Evolutionary conservation across 139 green algal genomes (phyloP), one percentile per base, ranked within the genome.

Genomic region (Raphidocelis subcapitata): DNA sequence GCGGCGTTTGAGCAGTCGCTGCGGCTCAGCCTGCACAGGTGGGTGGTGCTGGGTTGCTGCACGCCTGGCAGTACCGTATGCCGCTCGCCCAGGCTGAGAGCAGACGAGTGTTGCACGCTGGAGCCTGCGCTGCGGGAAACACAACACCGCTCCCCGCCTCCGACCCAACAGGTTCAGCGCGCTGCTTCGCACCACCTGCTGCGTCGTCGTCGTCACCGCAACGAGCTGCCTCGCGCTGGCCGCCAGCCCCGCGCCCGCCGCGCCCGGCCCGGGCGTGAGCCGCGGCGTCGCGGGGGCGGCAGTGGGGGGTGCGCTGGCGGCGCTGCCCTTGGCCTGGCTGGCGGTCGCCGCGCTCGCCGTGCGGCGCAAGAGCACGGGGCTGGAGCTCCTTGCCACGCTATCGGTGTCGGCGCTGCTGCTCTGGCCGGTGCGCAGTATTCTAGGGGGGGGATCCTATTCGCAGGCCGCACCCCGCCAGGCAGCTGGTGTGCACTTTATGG

Each of bases 281-380:
- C 32, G 26, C 24, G 12, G 31, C 44, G 44, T 32, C 31, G 54
- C 57, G 2, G n/a, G 12, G 3, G 3, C 18, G 26, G 55, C 26
- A 2, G 10, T 67, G 57, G 41, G 67, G 57, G n/a, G 3, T 15
- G 49, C 69, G 1, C 18, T 67, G 31, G 24, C 36, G 3, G 21
- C 36, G 16, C 29, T 75, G 37, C 69, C 56, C 8, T 31, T 75
- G 57, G 16, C 20, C 23, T 75, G 69, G 69, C 69, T 68, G 37
- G 28, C 33, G n/a, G 8, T 67, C 2, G 63, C 57, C 5, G 31
- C 44, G 33, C 26, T 67, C 8, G 69, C 69, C 49, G 69, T 75
- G 28, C 24, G 10, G n/a, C 52, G 29, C 16, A 33, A 60, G 26
- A 68, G 57, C 29, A 33, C 8, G n/a, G 37, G 14, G 1, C 36